phyloP scores from a whole-genome alignment of 1,284 basidiomycete genomes.

The Tilletiopsis washingtonensis region DNA sequence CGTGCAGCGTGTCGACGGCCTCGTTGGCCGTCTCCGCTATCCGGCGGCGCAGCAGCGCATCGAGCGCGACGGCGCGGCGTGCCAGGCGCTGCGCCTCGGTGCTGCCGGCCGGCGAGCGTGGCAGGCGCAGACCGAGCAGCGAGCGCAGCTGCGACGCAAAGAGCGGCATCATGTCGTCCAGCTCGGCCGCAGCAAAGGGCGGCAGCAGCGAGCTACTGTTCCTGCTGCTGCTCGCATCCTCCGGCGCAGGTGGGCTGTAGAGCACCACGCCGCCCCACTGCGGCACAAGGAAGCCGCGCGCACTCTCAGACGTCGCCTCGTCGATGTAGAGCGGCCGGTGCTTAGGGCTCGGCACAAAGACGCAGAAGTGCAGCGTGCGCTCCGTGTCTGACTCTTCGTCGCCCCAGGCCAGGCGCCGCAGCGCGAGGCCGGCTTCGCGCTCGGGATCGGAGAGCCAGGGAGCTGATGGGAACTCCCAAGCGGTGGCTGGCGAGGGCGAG shows the following conservation, averaged over 20 bases:
- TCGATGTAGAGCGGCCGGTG: slow-evolving; percentile 64
- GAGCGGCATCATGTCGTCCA: slow-evolving; percentile 59
- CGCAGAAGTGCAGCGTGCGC: slow-evolving; percentile 66
- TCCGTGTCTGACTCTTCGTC: slow-evolving; percentile 14
- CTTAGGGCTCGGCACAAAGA: slow-evolving; percentile 70
- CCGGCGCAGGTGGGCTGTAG: slow-evolving; percentile 55
- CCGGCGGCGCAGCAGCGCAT: slow-evolving; percentile 18
- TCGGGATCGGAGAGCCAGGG: background rate
- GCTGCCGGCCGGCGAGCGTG: background rate
- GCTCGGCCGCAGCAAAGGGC: slow-evolving; percentile 29
- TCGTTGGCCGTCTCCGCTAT: slow-evolving; percentile 25
- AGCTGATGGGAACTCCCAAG: background rate
- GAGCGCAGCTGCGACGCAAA: slow-evolving; percentile 69
- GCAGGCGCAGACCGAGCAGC: slow-evolving; percentile 61
- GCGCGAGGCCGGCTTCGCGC: too few species aligned
- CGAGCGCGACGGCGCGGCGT: background rate
- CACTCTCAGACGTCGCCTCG: slow-evolving; percentile 4
- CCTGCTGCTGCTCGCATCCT: too few species aligned
- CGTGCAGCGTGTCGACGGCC: slow-evolving; percentile 22
- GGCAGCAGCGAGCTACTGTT: too few species aligned
- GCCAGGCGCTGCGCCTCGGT: background rate
- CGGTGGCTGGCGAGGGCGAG: slow-evolving; percentile 1
- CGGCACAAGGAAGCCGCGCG: slow-evolving; percentile 70
- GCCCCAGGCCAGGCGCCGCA: background rate
- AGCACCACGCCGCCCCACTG: slow-evolving; percentile 91